Evolutionary conservation across 768 basidiomycete genomes (phyloP).

Genomic region (Jaapia argillacea): DNA sequence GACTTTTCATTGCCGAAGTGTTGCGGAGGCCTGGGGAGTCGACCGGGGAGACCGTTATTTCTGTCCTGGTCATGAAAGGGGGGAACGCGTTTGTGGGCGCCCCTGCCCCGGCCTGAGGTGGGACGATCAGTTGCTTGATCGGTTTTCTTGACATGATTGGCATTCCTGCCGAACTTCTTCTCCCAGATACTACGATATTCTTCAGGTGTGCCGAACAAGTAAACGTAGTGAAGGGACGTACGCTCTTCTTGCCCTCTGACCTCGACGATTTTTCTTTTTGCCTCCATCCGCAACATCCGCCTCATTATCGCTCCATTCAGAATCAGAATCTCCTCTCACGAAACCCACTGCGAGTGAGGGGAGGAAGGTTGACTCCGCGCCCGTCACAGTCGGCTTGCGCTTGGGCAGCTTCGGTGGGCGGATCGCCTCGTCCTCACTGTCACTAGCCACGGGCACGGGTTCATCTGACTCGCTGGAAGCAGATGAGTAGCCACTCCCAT

Average conservation of each 20-base stretch:
- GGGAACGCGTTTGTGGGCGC: constrained; percentile 4
- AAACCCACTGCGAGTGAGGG: constrained; percentile 87
- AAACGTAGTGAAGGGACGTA: constrained; percentile 34
- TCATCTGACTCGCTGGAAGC: constrained; percentile 5
- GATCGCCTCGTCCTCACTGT: constrained; percentile 19
- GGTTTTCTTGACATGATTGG: constrained; percentile 53
- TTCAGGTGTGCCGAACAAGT: neutral
- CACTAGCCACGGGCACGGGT: constrained; percentile 5
- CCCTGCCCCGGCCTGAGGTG: constrained; percentile 6
- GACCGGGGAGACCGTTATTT: constrained; percentile 2
- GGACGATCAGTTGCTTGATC: constrained; percentile 18
- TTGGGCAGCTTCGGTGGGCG: constrained; percentile 13
- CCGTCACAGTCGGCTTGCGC: constrained; percentile 12
- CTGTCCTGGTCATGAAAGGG: constrained; percentile 1
- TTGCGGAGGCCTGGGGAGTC: neutral
- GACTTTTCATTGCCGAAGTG: neutral
- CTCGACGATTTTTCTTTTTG: constrained; percentile 78
- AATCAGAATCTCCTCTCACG: constrained; percentile 66
- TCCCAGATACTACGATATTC: constrained; percentile 1
- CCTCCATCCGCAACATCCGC: constrained; percentile 37
- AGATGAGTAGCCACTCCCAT: neutral
- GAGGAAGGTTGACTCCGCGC: constrained; percentile 56
- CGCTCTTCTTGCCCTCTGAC: constrained; percentile 91
- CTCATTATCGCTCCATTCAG: constrained; percentile 65
- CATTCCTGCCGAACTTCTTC: neutral